Percentiles rank a stretch among this genome's conserved stretches.
Conservation (phyloP, 2,329 filamentous ascomycete species). For the Ophiocordyceps polyrhachis-furcata region DNA sequence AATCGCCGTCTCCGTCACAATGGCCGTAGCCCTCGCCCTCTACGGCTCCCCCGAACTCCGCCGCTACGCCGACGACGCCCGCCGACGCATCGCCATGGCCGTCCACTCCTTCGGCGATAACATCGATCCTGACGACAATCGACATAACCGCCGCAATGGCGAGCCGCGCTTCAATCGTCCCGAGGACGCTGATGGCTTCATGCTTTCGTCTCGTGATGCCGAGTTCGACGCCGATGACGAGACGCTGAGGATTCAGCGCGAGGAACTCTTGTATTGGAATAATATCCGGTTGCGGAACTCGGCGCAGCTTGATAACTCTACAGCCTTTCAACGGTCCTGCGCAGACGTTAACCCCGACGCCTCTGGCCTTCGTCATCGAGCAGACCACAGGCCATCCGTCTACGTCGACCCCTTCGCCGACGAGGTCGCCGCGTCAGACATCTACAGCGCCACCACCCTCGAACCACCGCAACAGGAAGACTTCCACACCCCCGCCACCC, state of each 20-base stretch:
- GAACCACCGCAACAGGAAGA: conserved; percentile 9
- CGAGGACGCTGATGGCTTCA: conserved; percentile 46
- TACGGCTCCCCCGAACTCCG: conserved; percentile 47
- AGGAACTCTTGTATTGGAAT: conserved; percentile 50
- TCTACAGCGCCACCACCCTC: conserved; percentile 38
- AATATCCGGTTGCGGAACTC: conserved; percentile 30
- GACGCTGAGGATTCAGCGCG: conserved; percentile 38
- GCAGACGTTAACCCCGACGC: conserved; percentile 21
- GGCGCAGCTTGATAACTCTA: not conserved
- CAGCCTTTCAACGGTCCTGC: conserved; percentile 12
- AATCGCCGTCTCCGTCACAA: conserved; percentile 36
- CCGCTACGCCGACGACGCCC: conserved; percentile 40
- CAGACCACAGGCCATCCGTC: conserved; percentile 9
- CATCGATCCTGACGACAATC: conserved; percentile 28
- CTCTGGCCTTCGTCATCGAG: conserved; percentile 29
- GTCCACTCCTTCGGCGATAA: conserved; percentile 40
- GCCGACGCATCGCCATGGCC: conserved; percentile 40
- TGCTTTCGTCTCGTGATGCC: conserved; percentile 33
- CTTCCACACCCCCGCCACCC: conserved; percentile 7
- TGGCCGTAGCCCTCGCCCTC: conserved; percentile 38
- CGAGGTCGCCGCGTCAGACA: conserved; percentile 31
- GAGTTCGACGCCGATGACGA: conserved; percentile 45
- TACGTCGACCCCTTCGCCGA: conserved; percentile 43
- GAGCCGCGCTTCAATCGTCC: conserved; percentile 45
- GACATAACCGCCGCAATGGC: conserved; percentile 3